Base-by-base conservation (phyloP, 148 eudicot genomes). In the Rhododendron griersonianum region DNA sequence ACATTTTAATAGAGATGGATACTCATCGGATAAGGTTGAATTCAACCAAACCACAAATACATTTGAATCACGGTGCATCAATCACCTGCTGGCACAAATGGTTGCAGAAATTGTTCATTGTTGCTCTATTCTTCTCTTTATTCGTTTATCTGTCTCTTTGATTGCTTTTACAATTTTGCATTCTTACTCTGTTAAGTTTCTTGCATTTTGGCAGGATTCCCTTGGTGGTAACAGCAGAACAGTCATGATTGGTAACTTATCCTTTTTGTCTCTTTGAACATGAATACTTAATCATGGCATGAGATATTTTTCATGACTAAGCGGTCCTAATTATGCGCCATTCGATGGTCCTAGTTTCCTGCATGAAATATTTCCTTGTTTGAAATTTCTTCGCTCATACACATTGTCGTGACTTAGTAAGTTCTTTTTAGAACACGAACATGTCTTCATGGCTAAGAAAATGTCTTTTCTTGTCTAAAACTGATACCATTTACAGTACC, bases 201-300 rank as follows among this genome's bases (percentile, higher is more conserved):
- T 76, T 57, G n/a, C 30, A 15, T 81, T 81, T 87, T 87, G 87
- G 84, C 95, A 97, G 99, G 99, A 97, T 91, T 97, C 99, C 51
- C 98, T 97, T 87, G 99, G 99, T 76, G 99, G 99, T 75, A 97
- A 97, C 95, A 97, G 99, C 95, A 93, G 96, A 87, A 97, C 99
- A 3, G 96, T 94, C 82, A 97, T 97, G 99, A 97, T 97, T 85
- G 99, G 99, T 95, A 92, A 84, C 80, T 86, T 80, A 21, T 73
- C 23, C 55, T 59, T 85, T 83, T 80, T 48, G 75, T 44, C 65
- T 77, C 84, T 50, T 71, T 78, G 67, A 79, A 67, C 35, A 30
- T 59, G 33, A 55, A 35, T 51, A 39, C 50, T 50, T 75, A 53
- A n/a, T n/a, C 2, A 45, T 78, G 39, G 15, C 65, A 84, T 53